Conservation (phyloP, 164 flowering plant genomes). For the Vitis riparia region DNA sequence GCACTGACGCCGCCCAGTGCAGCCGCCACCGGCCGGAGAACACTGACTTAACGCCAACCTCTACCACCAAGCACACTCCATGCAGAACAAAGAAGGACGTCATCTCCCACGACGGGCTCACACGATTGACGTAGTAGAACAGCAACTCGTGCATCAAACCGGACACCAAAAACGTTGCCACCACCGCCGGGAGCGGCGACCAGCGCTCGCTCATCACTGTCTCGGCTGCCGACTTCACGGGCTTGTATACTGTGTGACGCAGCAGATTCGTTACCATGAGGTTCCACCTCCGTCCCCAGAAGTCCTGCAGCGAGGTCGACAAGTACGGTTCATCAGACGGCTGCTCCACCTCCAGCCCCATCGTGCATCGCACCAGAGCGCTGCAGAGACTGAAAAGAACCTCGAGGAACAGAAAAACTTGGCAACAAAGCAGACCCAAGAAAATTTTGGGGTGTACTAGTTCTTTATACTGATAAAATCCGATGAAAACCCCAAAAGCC, state of each 20-base stretch:
- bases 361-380: slow-evolving; percentile 12
- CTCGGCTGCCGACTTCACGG: background rate
- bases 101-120: slow-evolving; percentile 39
- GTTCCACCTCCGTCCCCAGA: slow-evolving; percentile 42
- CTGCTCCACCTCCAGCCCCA: slow-evolving; percentile 24
- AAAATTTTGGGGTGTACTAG: slow-evolving; percentile 11
- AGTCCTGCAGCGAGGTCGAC: slow-evolving; percentile 36
- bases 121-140: slow-evolving; percentile 20
- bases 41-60: slow-evolving; percentile 19
- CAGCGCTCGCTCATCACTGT: background rate
- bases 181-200: slow-evolving; percentile 10
- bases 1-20: slow-evolving; percentile 27
- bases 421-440: slow-evolving; percentile 18
- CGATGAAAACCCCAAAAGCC: background rate
- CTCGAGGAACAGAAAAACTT: slow-evolving; percentile 30
- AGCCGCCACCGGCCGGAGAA: slow-evolving; percentile 14
- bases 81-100: slow-evolving; percentile 36
- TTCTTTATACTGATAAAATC: slow-evolving; percentile 5
- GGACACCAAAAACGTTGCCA: slow-evolving; percentile 20
- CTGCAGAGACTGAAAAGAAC: slow-evolving; percentile 15
- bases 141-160: slow-evolving; percentile 39
- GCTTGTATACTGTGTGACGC: slow-evolving; percentile 24
- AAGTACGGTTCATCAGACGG: slow-evolving; percentile 33
- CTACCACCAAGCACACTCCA: slow-evolving; percentile 30
- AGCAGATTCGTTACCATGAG: slow-evolving; percentile 23